Evolutionary conservation across 2,329 filamentous ascomycete genomes (phyloP).

Genomic region (Thelonectria blattea): DNA sequence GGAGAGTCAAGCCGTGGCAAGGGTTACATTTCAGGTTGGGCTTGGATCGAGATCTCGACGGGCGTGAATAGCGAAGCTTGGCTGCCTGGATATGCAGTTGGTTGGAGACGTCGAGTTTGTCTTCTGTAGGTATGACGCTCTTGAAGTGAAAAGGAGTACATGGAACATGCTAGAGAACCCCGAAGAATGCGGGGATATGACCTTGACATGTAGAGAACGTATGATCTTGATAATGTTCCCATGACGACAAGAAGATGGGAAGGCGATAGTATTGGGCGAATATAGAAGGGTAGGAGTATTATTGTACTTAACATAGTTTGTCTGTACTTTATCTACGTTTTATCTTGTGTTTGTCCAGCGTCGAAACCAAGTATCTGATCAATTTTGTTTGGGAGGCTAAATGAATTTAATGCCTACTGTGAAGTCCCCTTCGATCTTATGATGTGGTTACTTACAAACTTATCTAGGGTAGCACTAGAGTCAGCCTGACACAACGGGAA

Average conservation of each 20-base stretch:
- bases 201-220: constrained; percentile 11
- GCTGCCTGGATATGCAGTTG: constrained; percentile 7
- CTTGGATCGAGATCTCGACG: constrained; percentile 12
- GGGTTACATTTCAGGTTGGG: constrained; percentile 3
- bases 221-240: constrained; percentile 19
- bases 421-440: too few species aligned
- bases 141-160: constrained; percentile 15
- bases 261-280: not conserved
- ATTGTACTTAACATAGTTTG: not conserved
- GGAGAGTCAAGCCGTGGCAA: constrained; percentile 12
- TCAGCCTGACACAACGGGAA: too few species aligned
- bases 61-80: constrained; percentile 9
- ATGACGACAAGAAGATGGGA: constrained; percentile 2
- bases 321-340: not conserved
- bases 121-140: constrained; percentile 11
- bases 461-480: not conserved
- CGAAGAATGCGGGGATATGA: constrained; percentile 7
- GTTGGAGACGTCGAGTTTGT: constrained; percentile 15
- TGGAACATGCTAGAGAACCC: constrained; percentile 9
- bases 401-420: too few species aligned
- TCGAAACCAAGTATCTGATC: too few species aligned
- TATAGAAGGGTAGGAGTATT: not conserved
- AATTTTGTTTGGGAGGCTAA: too few species aligned
- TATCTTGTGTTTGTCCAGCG: not conserved
- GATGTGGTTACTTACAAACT: not conserved